A percentile compares a stretch with the other conserved stretches of the same genome.
Conservation (phyloP, 306 rosid genomes). For the Luffa aegyptiaca region DNA sequence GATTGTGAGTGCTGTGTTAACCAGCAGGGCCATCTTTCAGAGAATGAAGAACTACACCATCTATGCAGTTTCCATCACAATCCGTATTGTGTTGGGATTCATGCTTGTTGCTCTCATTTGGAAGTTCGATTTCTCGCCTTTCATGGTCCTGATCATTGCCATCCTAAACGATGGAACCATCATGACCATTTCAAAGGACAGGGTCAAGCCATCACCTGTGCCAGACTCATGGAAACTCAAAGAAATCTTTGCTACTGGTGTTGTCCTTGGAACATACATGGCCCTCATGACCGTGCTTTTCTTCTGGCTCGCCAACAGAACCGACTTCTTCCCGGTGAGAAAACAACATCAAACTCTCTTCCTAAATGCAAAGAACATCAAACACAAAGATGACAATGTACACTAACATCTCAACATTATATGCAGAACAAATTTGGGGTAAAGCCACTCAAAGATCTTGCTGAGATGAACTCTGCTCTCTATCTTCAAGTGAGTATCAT, state of each 20-base stretch:
- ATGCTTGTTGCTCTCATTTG: slow-evolving; percentile 73
- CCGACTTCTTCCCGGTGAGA: slow-evolving; percentile 56
- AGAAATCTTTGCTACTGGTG: slow-evolving; percentile 75
- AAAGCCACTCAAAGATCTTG: slow-evolving; percentile 16
- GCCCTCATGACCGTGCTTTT: slow-evolving; percentile 70
- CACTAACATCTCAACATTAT: background rate
- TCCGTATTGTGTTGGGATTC: slow-evolving; percentile 87
- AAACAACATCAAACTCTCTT: background rate
- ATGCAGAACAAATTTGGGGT: slow-evolving; percentile 33
- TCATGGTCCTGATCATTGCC: slow-evolving; percentile 85
- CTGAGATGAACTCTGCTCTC: slow-evolving; percentile 62
- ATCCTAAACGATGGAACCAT: slow-evolving; percentile 84
- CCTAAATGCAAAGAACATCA: background rate
- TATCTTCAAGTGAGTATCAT: slow-evolving; percentile 95
- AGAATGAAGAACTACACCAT: slow-evolving; percentile 97
- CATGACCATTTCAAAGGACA: slow-evolving; percentile 93
- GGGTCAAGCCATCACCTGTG: slow-evolving; percentile 87
- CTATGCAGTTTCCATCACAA: slow-evolving; percentile 90
- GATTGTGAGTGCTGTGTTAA: slow-evolving; percentile 74
- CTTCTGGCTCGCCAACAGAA: slow-evolving; percentile 55
- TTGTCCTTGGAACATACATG: slow-evolving; percentile 83
- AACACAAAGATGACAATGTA: background rate
- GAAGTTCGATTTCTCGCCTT: slow-evolving; percentile 86
- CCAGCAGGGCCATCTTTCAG: slow-evolving; percentile 92
- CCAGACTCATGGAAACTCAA: slow-evolving; percentile 96